Evolutionary conservation across 768 basidiomycete genomes (phyloP), one percentile per base, ranked within the genome.

Genomic region (Lepiota subincarnata): DNA sequence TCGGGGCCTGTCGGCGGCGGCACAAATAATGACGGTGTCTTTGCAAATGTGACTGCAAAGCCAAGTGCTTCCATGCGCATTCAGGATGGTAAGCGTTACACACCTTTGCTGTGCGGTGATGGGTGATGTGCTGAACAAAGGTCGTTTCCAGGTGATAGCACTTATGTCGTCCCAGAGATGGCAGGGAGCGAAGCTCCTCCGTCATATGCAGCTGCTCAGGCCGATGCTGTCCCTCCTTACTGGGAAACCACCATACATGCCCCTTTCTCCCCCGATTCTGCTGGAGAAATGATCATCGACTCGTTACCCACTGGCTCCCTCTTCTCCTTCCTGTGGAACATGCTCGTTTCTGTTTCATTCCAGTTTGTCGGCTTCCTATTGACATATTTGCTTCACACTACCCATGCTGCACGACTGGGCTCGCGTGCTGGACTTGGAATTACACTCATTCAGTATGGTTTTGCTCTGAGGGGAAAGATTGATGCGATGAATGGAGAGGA

Each of bases 171-270:
- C 36, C 92, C 93, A 6, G 94, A 98, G 68, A 88, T 92, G 46
- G 70, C 82, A 6, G 81, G 88, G 60, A 83, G 87, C 53, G 87
- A 95, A 54, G 84, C 86, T 0, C 93, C 95, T 4, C 97, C 97
- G 1, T 89, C 95, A 6, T 98, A 99, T 67, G 86, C 91, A 12
- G 78, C 84, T 26, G 97, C 97, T 8, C 86, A 95, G 65, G 85
- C 89, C 13, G 97, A 99, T 68, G 84, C 92, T n/a, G 94, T 93
- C 6, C 97, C 97, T 3, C 90, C 94, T 1, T 99, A 99, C 70
- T 98, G 93, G 84, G 96, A 98, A 60, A 97, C 92, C 1, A 95
- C 92, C 2, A 83, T 98, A n/a, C 91, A 98, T 66, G 86, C 95
- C 6, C 93, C 95, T 7, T 84, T 81, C 57, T 68, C 82, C 13